Percentiles rank a stretch among this genome's conserved stretches.
Conservation (phyloP, 83 land plant genomes). For the Diphasiastrum complanatum region DNA sequence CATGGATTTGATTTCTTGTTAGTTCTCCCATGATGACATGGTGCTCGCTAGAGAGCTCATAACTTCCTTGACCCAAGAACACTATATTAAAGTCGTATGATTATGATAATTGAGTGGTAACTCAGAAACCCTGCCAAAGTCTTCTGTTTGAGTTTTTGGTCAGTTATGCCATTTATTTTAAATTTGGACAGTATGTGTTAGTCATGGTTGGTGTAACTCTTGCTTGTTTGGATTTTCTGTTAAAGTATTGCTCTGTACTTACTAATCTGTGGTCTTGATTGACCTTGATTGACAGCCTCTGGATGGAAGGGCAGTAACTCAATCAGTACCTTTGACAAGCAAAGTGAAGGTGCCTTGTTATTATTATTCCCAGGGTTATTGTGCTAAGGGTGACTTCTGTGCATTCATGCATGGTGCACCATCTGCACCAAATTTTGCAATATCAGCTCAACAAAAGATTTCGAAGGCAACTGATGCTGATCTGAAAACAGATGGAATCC, state of each 20-base stretch:
- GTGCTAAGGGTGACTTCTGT: conserved; percentile 83
- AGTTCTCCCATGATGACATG: too few species aligned
- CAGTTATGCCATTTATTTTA: too few species aligned
- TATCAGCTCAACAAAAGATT: conserved; percentile 6
- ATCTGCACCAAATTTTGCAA: background rate
- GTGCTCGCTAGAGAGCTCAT: too few species aligned
- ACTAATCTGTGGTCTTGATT: background rate
- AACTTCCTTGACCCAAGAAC: too few species aligned
- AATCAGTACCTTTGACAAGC: conserved; percentile 7
- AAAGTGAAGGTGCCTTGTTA: conserved; percentile 54
- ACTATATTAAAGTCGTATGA: too few species aligned
- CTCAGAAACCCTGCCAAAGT: too few species aligned
- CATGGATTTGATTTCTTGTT: too few species aligned
- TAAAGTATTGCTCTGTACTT: background rate
- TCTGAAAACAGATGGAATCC: too few species aligned
- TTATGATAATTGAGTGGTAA: too few species aligned
- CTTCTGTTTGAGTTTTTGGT: too few species aligned
- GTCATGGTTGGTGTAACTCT: too few species aligned
- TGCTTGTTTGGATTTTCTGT: background rate
- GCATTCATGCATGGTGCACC: conserved; percentile 63
- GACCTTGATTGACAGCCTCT: conserved; percentile 34
- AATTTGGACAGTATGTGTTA: too few species aligned
- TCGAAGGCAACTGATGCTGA: background rate
- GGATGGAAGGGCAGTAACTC: conserved; percentile 38
- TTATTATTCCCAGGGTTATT: conserved; percentile 51